Base-by-base conservation (phyloP, 306 rosid species). In the Rosa persica region DNA sequence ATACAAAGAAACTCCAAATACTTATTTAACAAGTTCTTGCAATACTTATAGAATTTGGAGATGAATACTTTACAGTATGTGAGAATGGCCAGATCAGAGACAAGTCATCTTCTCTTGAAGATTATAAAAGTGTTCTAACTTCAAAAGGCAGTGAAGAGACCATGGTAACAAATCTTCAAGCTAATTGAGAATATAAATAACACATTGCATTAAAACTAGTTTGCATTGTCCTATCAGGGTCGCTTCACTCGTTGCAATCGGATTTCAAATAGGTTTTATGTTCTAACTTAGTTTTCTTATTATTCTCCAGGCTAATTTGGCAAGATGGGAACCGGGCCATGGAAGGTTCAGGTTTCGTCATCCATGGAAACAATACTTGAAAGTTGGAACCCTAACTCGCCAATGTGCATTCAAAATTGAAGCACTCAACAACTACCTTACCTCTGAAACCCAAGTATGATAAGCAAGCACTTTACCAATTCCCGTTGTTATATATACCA, bases 281-380 rank as follows among this genome's bases (percentile, higher is more conserved):
- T 5, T 16, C 57, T 51, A 51, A 17, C 12, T 8, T 8, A 42
- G 12, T n/a, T 9, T 66, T 39, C 1, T 17, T 27, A 3, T 22
- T 20, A 42, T 11, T 16, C 16, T 44, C 23, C 65, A 81, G 80
- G 84, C 80, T 42, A 81, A 61, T 76, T 76, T 81, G 20, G 84
- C 84, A 23, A 58, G 71, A 76, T 81, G 84, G 84, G 84, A 81
- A 67, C 80, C 80, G 0, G 16, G 80, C 49, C 80, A 75, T n/a
- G 80, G 84, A 1, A 51, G 17, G 20, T 76, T 81, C 64, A 81
- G 55, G 36, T 76, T 46, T 17, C 72, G 58, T 38, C 84, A 76
- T 76, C 84, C 84, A 36, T 81, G 84, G 84, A 49, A 76, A 20
- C 80, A 81, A 27, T 81, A 81, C 73, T 38, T 81, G 34, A 76